A percentile compares a stretch with the other conserved stretches of the same genome.
These are phyloP conservation scores for Silene noctiflora DNA, from an alignment of 179 eudicot genomes.

Conservation along the genomic window DNA sequence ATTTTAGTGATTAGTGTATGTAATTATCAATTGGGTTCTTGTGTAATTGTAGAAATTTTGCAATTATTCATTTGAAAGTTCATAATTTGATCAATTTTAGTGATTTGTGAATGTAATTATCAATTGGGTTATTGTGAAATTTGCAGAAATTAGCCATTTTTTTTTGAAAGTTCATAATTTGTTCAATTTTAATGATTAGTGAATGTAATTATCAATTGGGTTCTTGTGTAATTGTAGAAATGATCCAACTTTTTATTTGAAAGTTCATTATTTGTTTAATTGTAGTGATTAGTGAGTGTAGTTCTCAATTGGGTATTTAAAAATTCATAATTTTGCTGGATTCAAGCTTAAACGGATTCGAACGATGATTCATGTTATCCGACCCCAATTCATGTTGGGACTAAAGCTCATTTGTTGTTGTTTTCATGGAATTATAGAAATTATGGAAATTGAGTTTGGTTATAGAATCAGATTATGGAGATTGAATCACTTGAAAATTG, in stretches of 20 bases:
- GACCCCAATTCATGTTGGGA: too few relatives aligned
- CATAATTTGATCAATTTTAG: background rate
- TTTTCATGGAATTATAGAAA: background rate
- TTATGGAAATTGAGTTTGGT: background rate
- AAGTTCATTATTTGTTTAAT: background rate
- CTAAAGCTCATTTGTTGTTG: background rate
- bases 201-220: background rate
- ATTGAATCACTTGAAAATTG: constrained; percentile 7
- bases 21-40: background rate
- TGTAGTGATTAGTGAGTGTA: background rate
- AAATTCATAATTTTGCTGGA: too few relatives aligned
- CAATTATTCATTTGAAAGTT: too few relatives aligned
- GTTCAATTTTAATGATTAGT: background rate
- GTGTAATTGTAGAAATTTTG: background rate
- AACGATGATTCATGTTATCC: too few relatives aligned
- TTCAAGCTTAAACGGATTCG: too few relatives aligned
- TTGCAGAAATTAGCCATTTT: constrained; percentile 1
- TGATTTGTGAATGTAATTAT: background rate
- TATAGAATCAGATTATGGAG: background rate
- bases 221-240: too few relatives aligned
- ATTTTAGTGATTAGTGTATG: background rate
- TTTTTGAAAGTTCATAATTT: background rate
- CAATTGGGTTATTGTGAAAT: background rate
- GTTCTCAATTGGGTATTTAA: background rate
- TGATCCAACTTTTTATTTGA: too few relatives aligned